Base-by-base conservation (phyloP, 2,329 filamentous ascomycete species). In the Sclerotinia trifoliorum region DNA sequence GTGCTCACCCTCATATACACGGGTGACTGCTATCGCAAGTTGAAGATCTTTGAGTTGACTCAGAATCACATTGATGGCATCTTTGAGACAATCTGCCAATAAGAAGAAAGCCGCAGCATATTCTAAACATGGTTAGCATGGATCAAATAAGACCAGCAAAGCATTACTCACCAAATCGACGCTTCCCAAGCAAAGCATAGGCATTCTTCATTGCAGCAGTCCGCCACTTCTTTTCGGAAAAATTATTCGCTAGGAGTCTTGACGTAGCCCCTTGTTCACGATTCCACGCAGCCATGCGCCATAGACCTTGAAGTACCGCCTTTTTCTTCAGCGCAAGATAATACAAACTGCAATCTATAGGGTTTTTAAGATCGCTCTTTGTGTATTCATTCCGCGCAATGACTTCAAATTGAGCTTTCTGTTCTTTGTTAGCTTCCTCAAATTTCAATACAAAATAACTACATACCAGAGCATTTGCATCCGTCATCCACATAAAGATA, bases 71-170 rank as follows among this genome's bases (percentile, higher is more conserved):
- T 90, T 91, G 65, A 95, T 90, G 0, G 95, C 94, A 77, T 96
- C 93, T 66, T 90, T 87, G 0, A 97, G 82, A 75, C 90, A 90
- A 72, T 94, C 93, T 2, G 92, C 96, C 1, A 99, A 84, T 7
- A 99, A 83, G 81, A 99, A 99, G 80, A 98, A 99, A 0, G 95
- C 91, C 0, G 94, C 95, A 3, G 95, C 94, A 76, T 99, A 99
- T 79, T 92, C 93, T 93, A 26, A 6, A 19, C 15, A 15, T 39
- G n/a, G 32, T 67, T 29, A 66, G 55, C 17, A 66, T 65, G 72
- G 66, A 51, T 71, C 61, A 67, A 46, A 55, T 65, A 66, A 26
- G 35, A 46, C 11, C 17, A 52, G 11, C 8, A 48, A 46, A 32
- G 15, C 15, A 29, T 29, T 24, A 76, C 84, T 76, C 79, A 93